Evolutionary conservation across 352 stramenopile genomes (phyloP).

Genomic region (Aphanomyces astaci): DNA sequence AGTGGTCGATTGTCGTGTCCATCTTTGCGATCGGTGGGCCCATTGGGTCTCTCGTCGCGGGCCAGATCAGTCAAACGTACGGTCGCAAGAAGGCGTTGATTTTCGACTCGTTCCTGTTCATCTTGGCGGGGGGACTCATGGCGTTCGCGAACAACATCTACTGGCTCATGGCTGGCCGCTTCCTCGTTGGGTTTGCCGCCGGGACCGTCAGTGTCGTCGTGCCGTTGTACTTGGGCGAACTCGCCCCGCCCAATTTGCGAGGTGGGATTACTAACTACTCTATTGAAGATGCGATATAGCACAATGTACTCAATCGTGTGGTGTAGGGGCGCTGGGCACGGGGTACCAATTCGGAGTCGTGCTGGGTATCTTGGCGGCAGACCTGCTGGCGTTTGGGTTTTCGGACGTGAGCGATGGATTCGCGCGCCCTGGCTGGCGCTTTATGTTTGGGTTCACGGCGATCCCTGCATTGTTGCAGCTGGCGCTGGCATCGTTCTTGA

Average conservation of each 20-base stretch:
- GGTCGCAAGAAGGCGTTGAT: slow-evolving; percentile 56
- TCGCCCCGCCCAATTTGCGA: slow-evolving; percentile 62
- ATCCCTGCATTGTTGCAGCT: slow-evolving; percentile 59
- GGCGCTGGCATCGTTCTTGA: slow-evolving; percentile 48
- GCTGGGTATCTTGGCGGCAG: slow-evolving; percentile 45
- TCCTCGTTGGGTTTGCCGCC: slow-evolving; percentile 58
- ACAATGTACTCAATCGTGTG: not conserved
- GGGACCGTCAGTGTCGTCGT: slow-evolving; percentile 66
- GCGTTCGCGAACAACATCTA: slow-evolving; percentile 52
- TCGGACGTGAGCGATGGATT: slow-evolving; percentile 48
- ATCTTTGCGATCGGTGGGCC: slow-evolving; percentile 57
- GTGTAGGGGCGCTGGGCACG: slow-evolving; percentile 41
- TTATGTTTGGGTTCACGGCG: slow-evolving; percentile 59
- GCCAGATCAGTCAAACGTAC: slow-evolving; percentile 43
- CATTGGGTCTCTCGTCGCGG: slow-evolving; percentile 53
- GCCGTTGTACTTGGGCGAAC: slow-evolving; percentile 57
- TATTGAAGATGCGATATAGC: too few species aligned
- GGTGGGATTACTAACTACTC: slow-evolving; percentile 24
- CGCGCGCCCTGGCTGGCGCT: slow-evolving; percentile 49
- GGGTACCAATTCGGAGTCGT: slow-evolving; percentile 69
- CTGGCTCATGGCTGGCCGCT: slow-evolving; percentile 58
- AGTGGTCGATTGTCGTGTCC: slow-evolving; percentile 61
- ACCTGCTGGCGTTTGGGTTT: slow-evolving; percentile 52
- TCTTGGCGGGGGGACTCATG: slow-evolving; percentile 51
- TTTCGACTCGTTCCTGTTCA: slow-evolving; percentile 56